These are phyloP conservation scores for Reticulascus tulasneorum DNA, from an alignment of 2,329 filamentous ascomycete genomes.

Conservation along the genomic window DNA sequence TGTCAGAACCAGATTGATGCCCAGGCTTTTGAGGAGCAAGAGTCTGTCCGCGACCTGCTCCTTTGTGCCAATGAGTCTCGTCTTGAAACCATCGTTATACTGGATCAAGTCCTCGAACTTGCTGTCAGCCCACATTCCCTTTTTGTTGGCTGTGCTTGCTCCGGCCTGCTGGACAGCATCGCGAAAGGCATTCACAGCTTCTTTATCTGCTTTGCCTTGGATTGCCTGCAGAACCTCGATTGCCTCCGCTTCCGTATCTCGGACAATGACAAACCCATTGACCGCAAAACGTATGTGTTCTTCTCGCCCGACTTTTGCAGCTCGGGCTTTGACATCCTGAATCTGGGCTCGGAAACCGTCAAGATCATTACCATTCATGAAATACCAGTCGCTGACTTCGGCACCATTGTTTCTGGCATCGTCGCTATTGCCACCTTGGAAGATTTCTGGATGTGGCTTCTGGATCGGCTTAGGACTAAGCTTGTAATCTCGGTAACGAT, in stretches of 20 bases:
- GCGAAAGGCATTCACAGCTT: slow-evolving; percentile 45
- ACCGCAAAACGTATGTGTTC: slow-evolving; percentile 44
- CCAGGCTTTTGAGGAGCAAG: slow-evolving; percentile 40
- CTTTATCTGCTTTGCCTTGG: slow-evolving; percentile 47
- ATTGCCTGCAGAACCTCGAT: slow-evolving; percentile 45
- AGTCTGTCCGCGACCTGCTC: slow-evolving; percentile 48
- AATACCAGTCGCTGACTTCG: slow-evolving; percentile 46
- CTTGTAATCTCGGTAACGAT: slow-evolving; percentile 47
- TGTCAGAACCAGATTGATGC: slow-evolving; percentile 38
- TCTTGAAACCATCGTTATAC: slow-evolving; percentile 54
- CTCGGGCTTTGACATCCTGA: slow-evolving; percentile 41
- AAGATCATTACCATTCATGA: slow-evolving; percentile 54
- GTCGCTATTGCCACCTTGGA: slow-evolving; percentile 49
- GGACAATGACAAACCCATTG: slow-evolving; percentile 46
- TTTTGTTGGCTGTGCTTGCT: slow-evolving; percentile 39
- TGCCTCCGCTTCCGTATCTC: slow-evolving; percentile 46
- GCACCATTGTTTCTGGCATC: slow-evolving; percentile 47
- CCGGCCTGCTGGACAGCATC: slow-evolving; percentile 47
- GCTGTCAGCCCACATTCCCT: slow-evolving; percentile 49
- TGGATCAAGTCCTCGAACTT: slow-evolving; percentile 50
- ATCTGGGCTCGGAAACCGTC: slow-evolving; percentile 49
- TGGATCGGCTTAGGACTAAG: slow-evolving; percentile 46
- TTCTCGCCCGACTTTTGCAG: slow-evolving; percentile 35
- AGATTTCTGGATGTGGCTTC: slow-evolving; percentile 46
- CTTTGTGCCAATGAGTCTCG: slow-evolving; percentile 48